These are phyloP conservation scores for Nakaseomyces sp. DNA, from an alignment of 1,139 yeast species.

Conservation along the genomic window DNA sequence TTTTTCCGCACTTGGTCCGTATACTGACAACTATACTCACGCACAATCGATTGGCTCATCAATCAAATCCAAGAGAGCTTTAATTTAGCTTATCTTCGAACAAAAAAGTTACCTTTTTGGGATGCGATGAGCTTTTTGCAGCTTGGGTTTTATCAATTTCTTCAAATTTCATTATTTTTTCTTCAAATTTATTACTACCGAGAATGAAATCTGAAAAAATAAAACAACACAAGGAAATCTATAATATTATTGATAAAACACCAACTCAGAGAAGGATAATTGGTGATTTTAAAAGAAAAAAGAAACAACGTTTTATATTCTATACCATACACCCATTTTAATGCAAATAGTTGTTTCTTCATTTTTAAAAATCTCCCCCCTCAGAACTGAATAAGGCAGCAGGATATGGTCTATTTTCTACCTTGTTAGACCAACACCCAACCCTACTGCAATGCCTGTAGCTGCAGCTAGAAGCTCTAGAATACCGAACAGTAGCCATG, in stretches of 20 bases:
- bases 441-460: slow-evolving; percentile 31
- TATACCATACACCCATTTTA: no score
- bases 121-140: neutral
- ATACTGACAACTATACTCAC: slow-evolving; percentile 28
- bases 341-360: no score
- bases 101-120: no score
- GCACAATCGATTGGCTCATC: slow-evolving; percentile 7
- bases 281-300: neutral
- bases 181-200: neutral
- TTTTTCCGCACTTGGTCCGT: slow-evolving; percentile 28
- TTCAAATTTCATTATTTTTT: neutral
- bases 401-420: neutral
- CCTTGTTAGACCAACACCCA: slow-evolving; percentile 32
- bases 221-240: neutral
- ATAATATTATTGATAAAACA: no score
- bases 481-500: slow-evolving; percentile 20
- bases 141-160: neutral
- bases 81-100: no score
- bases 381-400: no score
- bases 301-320: no score
- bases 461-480: slow-evolving; percentile 19
- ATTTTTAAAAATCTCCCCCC: no score
- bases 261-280: no score
- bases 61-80: no score
- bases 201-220: neutral